These are phyloP conservation scores for Cymodocea nodosa DNA, from an alignment of 116 monocot species.

Conservation along the genomic window DNA sequence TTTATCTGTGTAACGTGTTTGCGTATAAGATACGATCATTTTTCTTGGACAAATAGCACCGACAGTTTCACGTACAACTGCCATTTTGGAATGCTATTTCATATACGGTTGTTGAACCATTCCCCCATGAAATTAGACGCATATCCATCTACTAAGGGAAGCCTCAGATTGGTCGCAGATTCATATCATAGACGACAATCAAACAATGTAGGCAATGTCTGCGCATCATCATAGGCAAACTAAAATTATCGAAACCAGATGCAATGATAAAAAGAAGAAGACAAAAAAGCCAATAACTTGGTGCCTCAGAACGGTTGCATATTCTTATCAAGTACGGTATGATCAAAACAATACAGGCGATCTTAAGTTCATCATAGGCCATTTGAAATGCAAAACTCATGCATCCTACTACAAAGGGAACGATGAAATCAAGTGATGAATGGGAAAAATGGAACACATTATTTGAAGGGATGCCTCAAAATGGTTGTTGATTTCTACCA, in stretches of 20 bases:
- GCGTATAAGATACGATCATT: too few species aligned
- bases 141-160: neutral
- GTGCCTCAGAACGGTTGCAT: neutral
- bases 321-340: neutral
- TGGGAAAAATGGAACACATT: too few species aligned
- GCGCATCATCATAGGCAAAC: slow-evolving; percentile 1
- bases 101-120: neutral
- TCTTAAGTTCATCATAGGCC: slow-evolving; percentile 2
- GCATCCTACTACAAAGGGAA: too few species aligned
- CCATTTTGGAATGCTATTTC: too few species aligned
- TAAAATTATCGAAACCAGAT: neutral
- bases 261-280: neutral
- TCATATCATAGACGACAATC: slow-evolving; percentile 1
- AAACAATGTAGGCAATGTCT: slow-evolving; percentile 8
- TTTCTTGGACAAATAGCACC: too few species aligned
- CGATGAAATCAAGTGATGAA: too few species aligned
- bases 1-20: too few species aligned
- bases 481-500: neutral
- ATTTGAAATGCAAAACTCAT: too few species aligned
- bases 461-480: neutral
- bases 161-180: neutral
- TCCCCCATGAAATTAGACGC: neutral
- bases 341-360: slow-evolving; percentile 7
- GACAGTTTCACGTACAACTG: too few species aligned
- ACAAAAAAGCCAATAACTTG: neutral